phyloP scores from a whole-genome alignment of 2,329 filamentous ascomycete genomes.

The Beauveria varroae region DNA sequence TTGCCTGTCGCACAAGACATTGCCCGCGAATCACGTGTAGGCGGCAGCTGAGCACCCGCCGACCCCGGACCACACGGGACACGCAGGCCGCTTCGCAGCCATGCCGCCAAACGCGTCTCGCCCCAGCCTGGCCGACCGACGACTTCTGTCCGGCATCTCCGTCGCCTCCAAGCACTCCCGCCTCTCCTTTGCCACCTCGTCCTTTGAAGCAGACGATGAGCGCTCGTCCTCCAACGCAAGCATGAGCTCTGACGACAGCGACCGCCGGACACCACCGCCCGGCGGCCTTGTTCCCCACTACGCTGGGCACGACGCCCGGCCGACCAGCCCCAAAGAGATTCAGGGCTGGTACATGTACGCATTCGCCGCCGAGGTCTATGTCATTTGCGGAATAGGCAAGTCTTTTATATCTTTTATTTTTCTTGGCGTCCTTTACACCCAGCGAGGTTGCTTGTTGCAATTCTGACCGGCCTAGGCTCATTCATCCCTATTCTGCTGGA shows the following conservation, averaged over 20 bases:
- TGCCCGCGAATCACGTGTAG: conserved; percentile 9
- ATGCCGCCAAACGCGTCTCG: conserved; percentile 20
- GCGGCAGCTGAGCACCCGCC: neutral
- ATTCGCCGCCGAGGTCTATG: conserved; percentile 94
- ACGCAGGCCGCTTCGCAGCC: neutral
- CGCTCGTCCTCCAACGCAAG: conserved; percentile 38
- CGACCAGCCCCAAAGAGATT: conserved; percentile 81
- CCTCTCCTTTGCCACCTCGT: conserved; percentile 49
- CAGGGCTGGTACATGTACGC: conserved; percentile 93
- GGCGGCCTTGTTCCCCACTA: conserved; percentile 46
- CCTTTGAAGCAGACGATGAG: conserved; percentile 65
- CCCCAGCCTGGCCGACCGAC: conserved; percentile 32
- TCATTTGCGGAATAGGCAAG: conserved; percentile 71
- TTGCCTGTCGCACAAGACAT: neutral
- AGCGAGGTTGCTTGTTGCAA: neutral
- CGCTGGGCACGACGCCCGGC: conserved; percentile 76
- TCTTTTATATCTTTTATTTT: conserved; percentile 12
- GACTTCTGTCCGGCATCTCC: conserved; percentile 43
- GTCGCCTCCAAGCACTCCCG: conserved; percentile 48
- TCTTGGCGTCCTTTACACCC: no score
- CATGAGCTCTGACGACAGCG: conserved; percentile 34
- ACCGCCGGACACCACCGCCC: conserved; percentile 21
- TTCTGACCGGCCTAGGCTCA: conserved; percentile 49
- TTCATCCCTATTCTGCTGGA: conserved; percentile 96
- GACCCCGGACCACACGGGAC: conserved; percentile 4